phyloP scores from a whole-genome alignment of 257 asterid genomes.

The Mitragyna speciosa region DNA sequence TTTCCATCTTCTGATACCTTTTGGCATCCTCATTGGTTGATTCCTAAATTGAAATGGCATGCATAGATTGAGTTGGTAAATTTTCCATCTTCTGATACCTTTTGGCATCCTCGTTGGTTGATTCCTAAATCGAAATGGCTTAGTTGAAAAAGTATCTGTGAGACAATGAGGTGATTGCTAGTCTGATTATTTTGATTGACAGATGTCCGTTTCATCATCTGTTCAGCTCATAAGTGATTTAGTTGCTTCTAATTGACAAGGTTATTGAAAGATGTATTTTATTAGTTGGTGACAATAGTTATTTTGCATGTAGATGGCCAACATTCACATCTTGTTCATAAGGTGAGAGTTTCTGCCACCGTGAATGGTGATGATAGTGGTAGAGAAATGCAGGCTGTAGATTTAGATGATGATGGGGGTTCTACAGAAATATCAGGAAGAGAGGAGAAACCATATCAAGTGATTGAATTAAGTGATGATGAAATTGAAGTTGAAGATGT shows the following conservation, averaged over 20 bases:
- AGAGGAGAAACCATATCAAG: constrained; percentile 12
- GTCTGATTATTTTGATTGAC: neutral
- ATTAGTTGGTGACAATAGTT: neutral
- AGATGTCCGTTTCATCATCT: neutral
- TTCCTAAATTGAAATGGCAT: neutral
- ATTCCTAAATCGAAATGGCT: constrained; percentile 2
- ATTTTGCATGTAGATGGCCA: constrained; percentile 1
- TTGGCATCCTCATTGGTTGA: neutral
- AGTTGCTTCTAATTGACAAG: neutral
- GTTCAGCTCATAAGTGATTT: no score
- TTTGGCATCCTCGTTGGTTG: neutral
- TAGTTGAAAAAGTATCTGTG: neutral
- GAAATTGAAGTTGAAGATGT: constrained; percentile 36
- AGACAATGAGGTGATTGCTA: neutral
- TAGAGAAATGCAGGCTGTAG: constrained; percentile 3
- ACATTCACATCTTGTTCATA: neutral
- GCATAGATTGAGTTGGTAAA: neutral
- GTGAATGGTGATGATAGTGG: constrained; percentile 11
- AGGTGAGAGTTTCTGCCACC: neutral
- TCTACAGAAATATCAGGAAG: constrained; percentile 3
- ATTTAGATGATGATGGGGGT: neutral
- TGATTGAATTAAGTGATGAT: constrained; percentile 63
- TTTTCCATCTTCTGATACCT: neutral
- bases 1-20: neutral
- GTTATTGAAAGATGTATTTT: neutral